phyloP scores from a whole-genome alignment of 2,329 filamentous ascomycete species.

The Scytalidium sp. region DNA sequence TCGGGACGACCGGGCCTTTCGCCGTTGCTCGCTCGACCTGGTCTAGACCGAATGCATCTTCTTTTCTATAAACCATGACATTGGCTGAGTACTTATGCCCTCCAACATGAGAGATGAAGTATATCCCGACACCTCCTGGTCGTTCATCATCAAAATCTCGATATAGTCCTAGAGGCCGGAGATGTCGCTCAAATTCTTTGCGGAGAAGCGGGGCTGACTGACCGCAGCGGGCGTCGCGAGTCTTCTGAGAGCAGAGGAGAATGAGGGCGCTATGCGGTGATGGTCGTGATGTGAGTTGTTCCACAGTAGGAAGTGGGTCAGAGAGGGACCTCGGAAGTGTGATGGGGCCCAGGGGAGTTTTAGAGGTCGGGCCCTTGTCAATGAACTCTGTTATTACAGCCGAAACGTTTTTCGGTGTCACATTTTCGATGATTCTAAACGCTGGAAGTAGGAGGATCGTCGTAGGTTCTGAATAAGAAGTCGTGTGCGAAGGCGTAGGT shows the following conservation, averaged over 20 bases:
- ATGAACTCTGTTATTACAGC: conserved; percentile 70
- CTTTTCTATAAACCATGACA: conserved; percentile 78
- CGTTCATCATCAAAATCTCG: conserved; percentile 85
- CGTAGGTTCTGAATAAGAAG: conserved; percentile 66
- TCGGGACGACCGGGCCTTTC: conserved; percentile 27
- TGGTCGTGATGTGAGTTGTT: conserved; percentile 53
- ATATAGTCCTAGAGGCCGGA: conserved; percentile 79
- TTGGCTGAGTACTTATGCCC: conserved; percentile 97
- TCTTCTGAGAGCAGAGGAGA: conserved; percentile 89
- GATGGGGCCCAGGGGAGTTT: conserved; percentile 63
- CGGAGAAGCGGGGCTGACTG: conserved; percentile 89
- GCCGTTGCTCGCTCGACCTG: conserved; percentile 26
- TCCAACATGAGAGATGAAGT: conserved; percentile 94
- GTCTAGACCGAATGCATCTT: conserved; percentile 30
- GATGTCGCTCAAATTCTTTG: conserved; percentile 84
- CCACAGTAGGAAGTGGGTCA: conserved; percentile 26
- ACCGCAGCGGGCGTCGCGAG: conserved; percentile 91
- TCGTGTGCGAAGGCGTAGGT: conserved; percentile 66
- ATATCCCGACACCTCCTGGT: conserved; percentile 89
- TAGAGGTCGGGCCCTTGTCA: conserved; percentile 70
- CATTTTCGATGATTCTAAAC: conserved; percentile 79
- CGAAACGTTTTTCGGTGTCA: conserved; percentile 71
- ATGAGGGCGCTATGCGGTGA: conserved; percentile 85
- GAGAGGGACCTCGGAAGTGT: conserved; percentile 29
- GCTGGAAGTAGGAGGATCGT: conserved; percentile 80